Percentiles rank a stretch among this genome's conserved stretches.
phyloP scores from a whole-genome alignment of 2,329 filamentous ascomycete genomes.

The Phymatotrichopsis omnivora region DNA sequence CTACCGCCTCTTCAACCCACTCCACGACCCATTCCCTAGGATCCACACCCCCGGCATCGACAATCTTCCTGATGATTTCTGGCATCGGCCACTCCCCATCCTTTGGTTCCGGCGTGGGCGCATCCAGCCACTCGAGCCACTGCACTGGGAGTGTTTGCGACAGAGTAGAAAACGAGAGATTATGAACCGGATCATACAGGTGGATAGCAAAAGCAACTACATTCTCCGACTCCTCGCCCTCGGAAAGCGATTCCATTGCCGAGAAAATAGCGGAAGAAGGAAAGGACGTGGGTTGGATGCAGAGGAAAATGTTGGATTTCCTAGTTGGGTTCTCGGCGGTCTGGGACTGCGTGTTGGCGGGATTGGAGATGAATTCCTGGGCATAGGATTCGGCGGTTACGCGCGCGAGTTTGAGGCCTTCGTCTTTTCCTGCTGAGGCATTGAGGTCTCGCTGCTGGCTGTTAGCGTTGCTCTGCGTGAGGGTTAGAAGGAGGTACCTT shows the following conservation, averaged over 20 bases:
- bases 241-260: constrained; percentile 50
- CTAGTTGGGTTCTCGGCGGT: constrained; percentile 61
- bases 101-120: constrained; percentile 40
- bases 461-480: too few relatives aligned
- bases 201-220: constrained; percentile 66
- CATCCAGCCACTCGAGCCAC: constrained; percentile 89
- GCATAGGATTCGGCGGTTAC: constrained; percentile 84
- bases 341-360: constrained; percentile 44
- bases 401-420: constrained; percentile 83
- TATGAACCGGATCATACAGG: constrained; percentile 79
- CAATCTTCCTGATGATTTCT: constrained; percentile 76
- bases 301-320: constrained; percentile 87
- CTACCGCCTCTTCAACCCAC: constrained; percentile 85
- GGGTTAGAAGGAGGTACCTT: constrained; percentile 17
- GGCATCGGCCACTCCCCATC: constrained; percentile 47
- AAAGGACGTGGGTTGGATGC: constrained; percentile 77
- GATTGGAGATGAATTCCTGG: constrained; percentile 29
- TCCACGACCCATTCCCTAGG: constrained; percentile 95
- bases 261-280: constrained; percentile 46
- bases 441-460: constrained; percentile 69
- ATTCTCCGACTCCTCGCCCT: constrained; percentile 50
- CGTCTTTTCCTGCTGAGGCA: constrained; percentile 65
- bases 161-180: constrained; percentile 73
- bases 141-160: constrained; percentile 73
- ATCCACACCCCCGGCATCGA: constrained; percentile 65